Evolutionary conservation across 2,329 filamentous ascomycete species (phyloP).

Genomic region (Clonostachys byssicola): DNA sequence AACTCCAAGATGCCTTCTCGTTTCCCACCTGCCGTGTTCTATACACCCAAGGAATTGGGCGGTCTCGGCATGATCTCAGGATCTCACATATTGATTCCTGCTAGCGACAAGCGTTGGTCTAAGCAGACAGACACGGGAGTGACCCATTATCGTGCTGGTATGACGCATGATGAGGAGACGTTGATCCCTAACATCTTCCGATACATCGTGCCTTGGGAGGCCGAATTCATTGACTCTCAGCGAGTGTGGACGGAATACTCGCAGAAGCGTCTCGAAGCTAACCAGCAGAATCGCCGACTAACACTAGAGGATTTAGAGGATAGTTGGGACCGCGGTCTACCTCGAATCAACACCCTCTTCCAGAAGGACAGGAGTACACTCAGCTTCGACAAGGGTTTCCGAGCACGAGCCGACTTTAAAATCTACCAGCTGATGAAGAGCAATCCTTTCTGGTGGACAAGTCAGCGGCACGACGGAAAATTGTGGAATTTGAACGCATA

Average conservation of each 20-base stretch:
- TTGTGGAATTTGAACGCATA: conserved; percentile 97
- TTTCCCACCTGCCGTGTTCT: conserved; percentile 97
- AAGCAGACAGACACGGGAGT: conserved; percentile 98
- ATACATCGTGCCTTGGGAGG: conserved; percentile 98
- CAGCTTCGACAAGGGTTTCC: conserved; percentile 98
- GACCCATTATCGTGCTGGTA: conserved; percentile 93
- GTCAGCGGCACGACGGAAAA: conserved; percentile 93
- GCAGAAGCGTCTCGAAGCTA: conserved; percentile 93
- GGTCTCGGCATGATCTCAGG: conserved; percentile 98
- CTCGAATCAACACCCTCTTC: conserved; percentile 97
- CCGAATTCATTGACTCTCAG: conserved; percentile 98
- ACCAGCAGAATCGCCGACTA: conserved; percentile 91
- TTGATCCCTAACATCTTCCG: conserved; percentile 98
- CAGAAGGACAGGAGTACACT: conserved; percentile 97
- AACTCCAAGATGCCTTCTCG: conserved; percentile 99
- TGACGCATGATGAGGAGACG: conserved; percentile 97
- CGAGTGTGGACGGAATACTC: conserved; percentile 99
- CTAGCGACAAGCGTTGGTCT: conserved; percentile 96
- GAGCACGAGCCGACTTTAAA: conserved; percentile 93
- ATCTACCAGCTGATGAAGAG: conserved; percentile 98
- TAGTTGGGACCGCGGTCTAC: conserved; percentile 95
- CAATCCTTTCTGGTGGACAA: conserved; percentile 99
- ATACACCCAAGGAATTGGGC: conserved; percentile 96
- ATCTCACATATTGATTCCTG: conserved; percentile 94
- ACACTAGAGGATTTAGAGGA: conserved; percentile 96